Conservation (phyloP, 768 basidiomycete genomes). For the Tricholomella constricta region DNA sequence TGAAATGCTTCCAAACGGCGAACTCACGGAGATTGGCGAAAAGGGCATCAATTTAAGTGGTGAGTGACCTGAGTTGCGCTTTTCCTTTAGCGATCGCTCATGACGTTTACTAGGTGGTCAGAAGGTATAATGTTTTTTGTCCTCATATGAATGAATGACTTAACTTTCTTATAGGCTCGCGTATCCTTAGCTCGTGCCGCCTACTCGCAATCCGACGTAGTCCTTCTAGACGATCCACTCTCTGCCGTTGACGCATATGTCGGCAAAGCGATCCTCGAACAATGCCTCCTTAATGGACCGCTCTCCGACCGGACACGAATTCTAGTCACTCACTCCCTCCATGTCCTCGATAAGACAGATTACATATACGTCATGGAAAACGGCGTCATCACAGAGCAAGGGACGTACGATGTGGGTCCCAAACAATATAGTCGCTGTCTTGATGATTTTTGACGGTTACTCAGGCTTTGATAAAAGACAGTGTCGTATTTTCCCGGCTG, state of each 20-base stretch:
- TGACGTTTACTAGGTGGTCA: constrained; percentile 31
- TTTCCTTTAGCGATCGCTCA: no score
- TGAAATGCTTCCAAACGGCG: constrained; percentile 68
- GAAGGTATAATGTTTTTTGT: constrained; percentile 30
- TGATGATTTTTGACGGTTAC: not conserved
- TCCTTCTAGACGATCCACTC: constrained; percentile 81
- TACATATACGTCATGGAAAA: constrained; percentile 67
- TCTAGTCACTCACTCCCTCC: constrained; percentile 61
- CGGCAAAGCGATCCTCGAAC: constrained; percentile 62
- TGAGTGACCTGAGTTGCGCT: constrained; percentile 17
- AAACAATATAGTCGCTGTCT: constrained; percentile 1
- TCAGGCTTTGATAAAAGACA: constrained; percentile 47
- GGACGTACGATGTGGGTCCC: constrained; percentile 51
- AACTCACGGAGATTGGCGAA: constrained; percentile 74
- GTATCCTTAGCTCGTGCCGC: constrained; percentile 76
- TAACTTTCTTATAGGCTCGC: constrained; percentile 50
- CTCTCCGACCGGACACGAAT: constrained; percentile 56
- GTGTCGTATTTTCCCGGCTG: constrained; percentile 47
- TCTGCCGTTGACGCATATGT: constrained; percentile 81
- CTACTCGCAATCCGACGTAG: constrained; percentile 71
- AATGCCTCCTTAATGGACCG: constrained; percentile 59
- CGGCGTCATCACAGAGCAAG: constrained; percentile 61
- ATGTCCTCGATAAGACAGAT: constrained; percentile 59
- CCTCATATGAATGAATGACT: not conserved
- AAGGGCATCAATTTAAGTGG: constrained; percentile 73